A percentile compares a stretch with the other conserved stretches of the same genome.
Evolutionary conservation across 148 eudicot genomes (phyloP).

Genomic region (Polygonum maritimum): DNA sequence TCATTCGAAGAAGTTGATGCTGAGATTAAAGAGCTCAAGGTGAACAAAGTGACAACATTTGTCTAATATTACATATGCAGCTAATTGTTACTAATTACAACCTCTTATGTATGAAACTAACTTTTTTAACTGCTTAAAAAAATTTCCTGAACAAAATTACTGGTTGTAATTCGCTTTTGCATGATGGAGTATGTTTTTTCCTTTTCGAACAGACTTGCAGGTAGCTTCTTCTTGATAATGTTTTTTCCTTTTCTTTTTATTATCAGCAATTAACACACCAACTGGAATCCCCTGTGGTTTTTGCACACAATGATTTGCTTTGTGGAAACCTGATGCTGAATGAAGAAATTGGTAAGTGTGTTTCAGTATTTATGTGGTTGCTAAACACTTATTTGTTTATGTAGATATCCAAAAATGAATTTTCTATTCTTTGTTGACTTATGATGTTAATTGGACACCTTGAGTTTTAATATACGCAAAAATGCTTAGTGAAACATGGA

Average conservation of each 20-base stretch:
- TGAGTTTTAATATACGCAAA: too few species aligned
- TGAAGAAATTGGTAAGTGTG: constrained; percentile 61
- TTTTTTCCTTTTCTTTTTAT: constrained; percentile 27
- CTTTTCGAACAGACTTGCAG: background rate
- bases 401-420: background rate
- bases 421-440: too few species aligned
- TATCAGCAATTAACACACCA: constrained; percentile 59
- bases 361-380: background rate
- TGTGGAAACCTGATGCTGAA: constrained; percentile 92
- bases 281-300: constrained; percentile 80
- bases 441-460: too few species aligned
- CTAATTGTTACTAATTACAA: background rate
- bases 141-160: background rate
- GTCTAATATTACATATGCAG: background rate
- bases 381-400: background rate
- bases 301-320: constrained; percentile 84
- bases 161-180: background rate
- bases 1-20: constrained; percentile 57
- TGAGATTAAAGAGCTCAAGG: constrained; percentile 69
- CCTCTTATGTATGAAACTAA: background rate
- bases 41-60: constrained; percentile 8
- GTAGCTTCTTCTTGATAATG: background rate
- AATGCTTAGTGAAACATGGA: too few species aligned
- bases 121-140: background rate
- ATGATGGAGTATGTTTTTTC: background rate